These are phyloP conservation scores for Alisma plantagoaquatica DNA, from an alignment of 106 monocot genomes.

Conservation along the genomic window DNA sequence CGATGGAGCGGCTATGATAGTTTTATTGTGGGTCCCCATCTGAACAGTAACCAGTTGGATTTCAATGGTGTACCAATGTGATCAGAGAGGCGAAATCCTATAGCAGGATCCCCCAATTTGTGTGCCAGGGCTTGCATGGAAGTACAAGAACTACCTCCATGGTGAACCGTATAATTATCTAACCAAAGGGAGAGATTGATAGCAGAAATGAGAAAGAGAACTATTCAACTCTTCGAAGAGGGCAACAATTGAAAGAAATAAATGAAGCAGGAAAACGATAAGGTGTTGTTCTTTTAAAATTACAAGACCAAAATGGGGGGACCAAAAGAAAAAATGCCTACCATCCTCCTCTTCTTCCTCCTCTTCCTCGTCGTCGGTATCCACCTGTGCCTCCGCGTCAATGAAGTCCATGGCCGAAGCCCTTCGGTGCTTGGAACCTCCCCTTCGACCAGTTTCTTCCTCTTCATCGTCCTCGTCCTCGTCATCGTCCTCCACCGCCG, in stretches of 20 bases:
- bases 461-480: slow-evolving; percentile 68
- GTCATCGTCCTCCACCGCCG: slow-evolving; percentile 71
- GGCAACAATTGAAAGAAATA: neutral
- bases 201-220: neutral
- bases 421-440: slow-evolving; percentile 33
- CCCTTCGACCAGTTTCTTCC: slow-evolving; percentile 29
- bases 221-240: neutral
- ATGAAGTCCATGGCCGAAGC: slow-evolving; percentile 50
- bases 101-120: too few species aligned
- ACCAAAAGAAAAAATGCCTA: slow-evolving; percentile 10
- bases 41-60: too few species aligned
- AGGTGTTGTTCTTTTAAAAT: too few species aligned
- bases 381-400: slow-evolving; percentile 67
- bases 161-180: neutral
- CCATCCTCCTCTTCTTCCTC: slow-evolving; percentile 89
- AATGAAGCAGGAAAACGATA: too few species aligned
- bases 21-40: too few species aligned
- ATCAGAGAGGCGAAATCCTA: too few species aligned
- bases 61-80: too few species aligned
- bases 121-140: too few species aligned
- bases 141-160: neutral
- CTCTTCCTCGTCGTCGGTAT: slow-evolving; percentile 74
- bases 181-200: neutral
- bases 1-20: too few species aligned
- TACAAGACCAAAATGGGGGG: too few species aligned